Evolutionary conservation across 2,329 filamentous ascomycete species (phyloP).

Genomic region (Claviceps sp.): DNA sequence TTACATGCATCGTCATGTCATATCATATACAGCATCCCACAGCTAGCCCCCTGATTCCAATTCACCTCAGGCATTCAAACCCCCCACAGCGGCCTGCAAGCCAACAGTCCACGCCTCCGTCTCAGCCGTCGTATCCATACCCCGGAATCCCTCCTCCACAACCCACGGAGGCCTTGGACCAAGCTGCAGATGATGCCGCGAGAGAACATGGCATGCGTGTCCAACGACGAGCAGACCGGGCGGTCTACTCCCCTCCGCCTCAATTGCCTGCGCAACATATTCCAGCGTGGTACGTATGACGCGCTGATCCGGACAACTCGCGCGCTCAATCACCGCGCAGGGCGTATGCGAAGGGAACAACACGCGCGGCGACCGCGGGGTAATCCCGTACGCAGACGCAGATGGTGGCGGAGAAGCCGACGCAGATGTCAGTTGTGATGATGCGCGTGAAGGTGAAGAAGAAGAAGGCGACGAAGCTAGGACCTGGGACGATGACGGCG

Average conservation of each 20-base stretch:
- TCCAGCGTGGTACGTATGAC: constrained; percentile 79
- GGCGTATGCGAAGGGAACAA: constrained; percentile 68
- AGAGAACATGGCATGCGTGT: constrained; percentile 63
- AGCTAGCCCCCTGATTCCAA: too few species aligned
- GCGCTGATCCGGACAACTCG: constrained; percentile 85
- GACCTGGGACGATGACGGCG: too few species aligned
- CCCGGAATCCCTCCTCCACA: constrained; percentile 77
- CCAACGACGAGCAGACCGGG: constrained; percentile 83
- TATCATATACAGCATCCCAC: too few species aligned
- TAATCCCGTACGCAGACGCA: too few species aligned
- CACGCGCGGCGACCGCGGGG: constrained; percentile 11
- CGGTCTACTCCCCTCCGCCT: constrained; percentile 77
- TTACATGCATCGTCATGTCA: too few species aligned
- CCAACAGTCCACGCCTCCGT: neutral
- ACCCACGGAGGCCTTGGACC: constrained; percentile 42
- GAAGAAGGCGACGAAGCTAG: too few species aligned
- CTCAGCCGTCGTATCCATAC: constrained; percentile 53
- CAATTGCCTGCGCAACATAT: constrained; percentile 68
- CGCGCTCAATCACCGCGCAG: constrained; percentile 85
- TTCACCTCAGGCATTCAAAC: too few species aligned
- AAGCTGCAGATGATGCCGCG: too few species aligned
- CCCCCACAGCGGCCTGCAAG: neutral
- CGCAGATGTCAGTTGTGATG: too few species aligned
- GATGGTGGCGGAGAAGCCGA: too few species aligned
- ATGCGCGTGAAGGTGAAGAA: too few species aligned